phyloP scores from a whole-genome alignment of 345 rosid genomes.

The Citrus unshiu region DNA sequence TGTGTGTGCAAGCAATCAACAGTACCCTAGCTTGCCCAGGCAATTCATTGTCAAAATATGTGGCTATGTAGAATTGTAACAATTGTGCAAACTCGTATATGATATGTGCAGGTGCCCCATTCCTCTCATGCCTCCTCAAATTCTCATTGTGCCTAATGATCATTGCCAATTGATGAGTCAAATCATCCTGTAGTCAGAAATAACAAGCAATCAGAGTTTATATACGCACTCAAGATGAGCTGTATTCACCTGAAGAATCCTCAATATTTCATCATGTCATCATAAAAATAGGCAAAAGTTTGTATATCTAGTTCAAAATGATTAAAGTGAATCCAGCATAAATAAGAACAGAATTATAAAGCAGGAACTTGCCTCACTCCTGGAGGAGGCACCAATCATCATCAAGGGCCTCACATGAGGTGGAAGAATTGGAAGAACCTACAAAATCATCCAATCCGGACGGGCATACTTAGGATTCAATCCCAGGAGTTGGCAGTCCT shows the following conservation, averaged over 20 bases:
- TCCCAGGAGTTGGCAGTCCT: slow-evolving; percentile 80
- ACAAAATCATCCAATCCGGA: slow-evolving; percentile 97
- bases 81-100: no score
- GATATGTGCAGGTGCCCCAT: no score
- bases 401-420: slow-evolving; percentile 98
- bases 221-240: no score
- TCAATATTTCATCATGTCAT: background rate
- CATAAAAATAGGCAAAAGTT: background rate
- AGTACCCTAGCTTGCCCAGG: no score
- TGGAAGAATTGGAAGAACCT: slow-evolving; percentile 96
- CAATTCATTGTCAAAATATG: no score
- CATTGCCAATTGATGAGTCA: no score
- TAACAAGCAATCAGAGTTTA: background rate
- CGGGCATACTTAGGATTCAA: slow-evolving; percentile 94
- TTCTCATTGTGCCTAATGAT: no score
- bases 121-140: no score
- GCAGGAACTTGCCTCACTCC: slow-evolving; percentile 68
- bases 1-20: no score
- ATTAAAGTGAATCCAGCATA: background rate
- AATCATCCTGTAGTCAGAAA: background rate
- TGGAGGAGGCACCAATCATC: slow-evolving; percentile 82
- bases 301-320: background rate
- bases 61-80: no score
- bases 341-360: background rate
- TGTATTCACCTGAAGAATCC: background rate